These are phyloP conservation scores for Geotrichum aggregatum DNA, from an alignment of 1,139 yeast genomes.

Conservation along the genomic window DNA sequence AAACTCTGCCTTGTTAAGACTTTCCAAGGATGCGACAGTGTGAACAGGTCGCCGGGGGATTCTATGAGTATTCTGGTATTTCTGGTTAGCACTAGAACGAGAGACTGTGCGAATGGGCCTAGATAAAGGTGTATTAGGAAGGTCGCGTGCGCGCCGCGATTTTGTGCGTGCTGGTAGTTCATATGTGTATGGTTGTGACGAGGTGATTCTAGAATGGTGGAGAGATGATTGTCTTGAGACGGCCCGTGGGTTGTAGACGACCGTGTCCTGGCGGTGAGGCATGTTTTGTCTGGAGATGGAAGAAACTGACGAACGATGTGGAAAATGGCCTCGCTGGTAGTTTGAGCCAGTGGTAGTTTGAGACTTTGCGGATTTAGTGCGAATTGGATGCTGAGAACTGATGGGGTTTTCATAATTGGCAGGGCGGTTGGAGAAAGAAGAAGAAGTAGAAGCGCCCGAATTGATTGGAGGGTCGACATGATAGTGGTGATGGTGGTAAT, in stretches of 20 bases:
- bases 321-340: background rate
- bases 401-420: background rate
- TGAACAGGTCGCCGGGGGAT: conserved; percentile 12
- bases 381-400: background rate
- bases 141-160: background rate
- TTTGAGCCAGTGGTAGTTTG: background rate
- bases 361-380: background rate
- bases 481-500: conserved; percentile 16
- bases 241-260: background rate
- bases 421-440: conserved; percentile 10
- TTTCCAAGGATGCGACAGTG: conserved; percentile 17
- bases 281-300: background rate
- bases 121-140: background rate
- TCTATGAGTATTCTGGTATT: background rate
- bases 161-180: background rate
- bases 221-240: background rate
- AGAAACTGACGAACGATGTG: background rate
- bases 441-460: background rate
- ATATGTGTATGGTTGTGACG: background rate
- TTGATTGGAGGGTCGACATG: background rate
- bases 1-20: conserved; percentile 19
- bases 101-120: background rate
- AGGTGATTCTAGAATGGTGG: background rate
- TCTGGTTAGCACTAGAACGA: background rate
- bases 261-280: background rate